Percentiles rank a stretch among this genome's conserved stretches.
Evolutionary conservation across 495 filamentous ascomycete species (phyloP).

Genomic region (Aspergillus mulundensis): DNA sequence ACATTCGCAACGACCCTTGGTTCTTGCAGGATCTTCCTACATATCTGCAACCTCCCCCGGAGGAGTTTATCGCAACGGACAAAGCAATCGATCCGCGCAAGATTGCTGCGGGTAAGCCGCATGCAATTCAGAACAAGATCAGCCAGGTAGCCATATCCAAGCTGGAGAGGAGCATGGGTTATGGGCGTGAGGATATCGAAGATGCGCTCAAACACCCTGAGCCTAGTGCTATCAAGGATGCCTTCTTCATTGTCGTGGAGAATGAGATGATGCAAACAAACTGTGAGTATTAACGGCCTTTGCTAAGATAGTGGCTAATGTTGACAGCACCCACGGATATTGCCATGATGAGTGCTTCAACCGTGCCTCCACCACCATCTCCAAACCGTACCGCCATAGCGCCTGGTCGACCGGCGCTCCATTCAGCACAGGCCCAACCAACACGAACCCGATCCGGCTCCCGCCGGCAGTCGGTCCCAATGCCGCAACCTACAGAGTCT

Average conservation of each 20-base stretch:
- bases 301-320: constrained; percentile 12
- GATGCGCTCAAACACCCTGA: constrained; percentile 88
- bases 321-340: constrained; percentile 41
- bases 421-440: constrained; percentile 15
- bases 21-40: constrained; percentile 79
- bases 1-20: constrained; percentile 94
- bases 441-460: constrained; percentile 25
- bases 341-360: constrained; percentile 29
- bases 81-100: constrained; percentile 79
- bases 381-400: constrained; percentile 17
- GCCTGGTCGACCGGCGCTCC: constrained; percentile 22
- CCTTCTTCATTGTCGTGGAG: constrained; percentile 94
- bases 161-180: constrained; percentile 96
- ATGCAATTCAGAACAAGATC: constrained; percentile 77
- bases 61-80: constrained; percentile 88
- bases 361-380: constrained; percentile 21
- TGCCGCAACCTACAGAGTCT: constrained; percentile 24
- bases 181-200: constrained; percentile 89
- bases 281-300: constrained; percentile 48
- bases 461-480: constrained; percentile 24
- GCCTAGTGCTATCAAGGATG: constrained; percentile 96
- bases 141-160: constrained; percentile 90
- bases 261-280: constrained; percentile 96
- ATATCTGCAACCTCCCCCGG: constrained; percentile 84
- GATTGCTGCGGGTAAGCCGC: constrained; percentile 71